phyloP scores from a whole-genome alignment of 129 eudicot species.

The Helianthus annuus region HanXRQr2.0-SUNRISE NC_035438.2:18001897-18002396 shows the following conservation, averaged over 20 bases:
- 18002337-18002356: no score
- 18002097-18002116: background rate
- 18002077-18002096: background rate
- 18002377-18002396: no score
- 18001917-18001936: slow-evolving; percentile 38
- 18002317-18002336: no score
- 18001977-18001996: slow-evolving; percentile 52
- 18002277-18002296: background rate
- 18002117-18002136: slow-evolving; percentile 34
- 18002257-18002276: slow-evolving; percentile 8
- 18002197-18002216: background rate
- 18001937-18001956: slow-evolving; percentile 32
- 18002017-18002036: slow-evolving; percentile 41
- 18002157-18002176: slow-evolving; percentile 27
- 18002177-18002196: slow-evolving; percentile 10
- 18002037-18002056: slow-evolving; percentile 40
- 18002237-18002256: slow-evolving; percentile 44
- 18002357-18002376: no score
- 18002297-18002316: no score
- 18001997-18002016: slow-evolving; percentile 33
- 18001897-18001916: slow-evolving; percentile 39
- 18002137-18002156: slow-evolving; percentile 32
- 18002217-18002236: slow-evolving; percentile 17
- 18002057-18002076: background rate
- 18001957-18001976: slow-evolving; percentile 35